Base-by-base conservation (phyloP, 108 stramenopile genomes). In the Skeletonema marinoi region DNA sequence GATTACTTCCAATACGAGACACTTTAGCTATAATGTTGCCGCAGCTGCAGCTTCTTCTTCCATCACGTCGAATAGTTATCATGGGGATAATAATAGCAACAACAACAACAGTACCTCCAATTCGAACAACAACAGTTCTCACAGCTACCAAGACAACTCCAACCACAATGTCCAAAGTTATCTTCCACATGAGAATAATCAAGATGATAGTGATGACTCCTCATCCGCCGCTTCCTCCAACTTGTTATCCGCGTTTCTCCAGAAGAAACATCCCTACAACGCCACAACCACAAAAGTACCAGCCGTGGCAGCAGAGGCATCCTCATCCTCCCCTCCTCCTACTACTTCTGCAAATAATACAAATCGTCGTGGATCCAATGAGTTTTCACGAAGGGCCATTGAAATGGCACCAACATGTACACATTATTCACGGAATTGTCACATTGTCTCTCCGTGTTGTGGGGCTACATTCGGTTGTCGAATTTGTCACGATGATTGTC, bases 401-500 rank as follows among this genome's bases (percentile, higher is more conserved):
- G 75, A 76, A 62, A 71, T 54, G 36, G 74, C 78, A 13, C 81
- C 81, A 2, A n/a, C 61, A 1, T 96, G 94, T 72, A 83, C 85
- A 31, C 94, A 96, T 68, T 96, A 96, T 70, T 81, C 88, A 33
- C 76, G 94, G 31, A 93, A 96, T 54, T 93, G 91, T 59, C 83
- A 87, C 70, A 86, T 96, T 21, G 86, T 96, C 19, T 85, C 86
- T 11, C 94, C 94, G 10, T 96, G 94, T 80, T 96, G 94, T 64
- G 83, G 85, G 10, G 78, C 87, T 17, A 82, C 90, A 6, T 92
- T 90, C 66, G 94, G 92, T 2, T 96, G 94, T 65, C 88, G 94
- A n/a, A 90, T 96, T 35, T 96, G 94, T 77, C 94, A 96, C 66
- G 92, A 96, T 66, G 94, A 96, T 51, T 77, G 79, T 59, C 84